Conservation (phyloP, 371 early-diverging fungal species). For the Lichtheimia ornata region DNA sequence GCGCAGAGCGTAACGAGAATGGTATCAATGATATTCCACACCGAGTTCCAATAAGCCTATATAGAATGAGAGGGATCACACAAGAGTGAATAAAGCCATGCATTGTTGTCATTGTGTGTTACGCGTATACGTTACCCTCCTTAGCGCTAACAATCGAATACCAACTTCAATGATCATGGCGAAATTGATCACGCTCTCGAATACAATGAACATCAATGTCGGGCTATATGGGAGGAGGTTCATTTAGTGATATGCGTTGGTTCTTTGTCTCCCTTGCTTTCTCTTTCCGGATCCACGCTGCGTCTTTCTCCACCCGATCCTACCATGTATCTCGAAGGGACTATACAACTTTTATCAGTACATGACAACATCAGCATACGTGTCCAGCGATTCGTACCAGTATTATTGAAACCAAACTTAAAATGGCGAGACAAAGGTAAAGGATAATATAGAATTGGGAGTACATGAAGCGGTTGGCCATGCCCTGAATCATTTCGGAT, state of each 20-base stretch:
- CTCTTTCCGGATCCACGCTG: too few relatives aligned
- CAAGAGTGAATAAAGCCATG: not conserved
- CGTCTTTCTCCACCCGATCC: not conserved
- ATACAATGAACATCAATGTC: conserved; percentile 50
- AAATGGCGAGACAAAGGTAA: conserved; percentile 65
- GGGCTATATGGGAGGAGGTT: conserved; percentile 30
- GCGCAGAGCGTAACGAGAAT: conserved; percentile 67
- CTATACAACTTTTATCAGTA: conserved; percentile 15
- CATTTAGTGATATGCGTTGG: not conserved
- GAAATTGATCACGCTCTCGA: conserved; percentile 73
- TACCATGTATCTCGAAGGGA: conserved; percentile 49
- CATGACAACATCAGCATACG: not conserved
- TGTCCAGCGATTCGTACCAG: conserved; percentile 38
- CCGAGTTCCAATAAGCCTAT: conserved; percentile 73
- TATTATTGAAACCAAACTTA: conserved; percentile 67
- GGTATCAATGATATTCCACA: conserved; percentile 76
- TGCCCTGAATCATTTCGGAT: conserved; percentile 67
- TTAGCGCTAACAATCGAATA: conserved; percentile 67
- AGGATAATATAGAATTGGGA: conserved; percentile 71
- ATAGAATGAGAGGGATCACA: too few relatives aligned
- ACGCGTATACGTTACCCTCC: conserved; percentile 48
- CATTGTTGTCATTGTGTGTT: conserved; percentile 1
- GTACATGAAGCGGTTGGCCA: conserved; percentile 82
- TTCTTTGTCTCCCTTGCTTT: not conserved
- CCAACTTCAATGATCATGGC: conserved; percentile 78